Conservation (phyloP, 2,329 filamentous ascomycete genomes). For the Myriosclerotinia scirpicola region DNA sequence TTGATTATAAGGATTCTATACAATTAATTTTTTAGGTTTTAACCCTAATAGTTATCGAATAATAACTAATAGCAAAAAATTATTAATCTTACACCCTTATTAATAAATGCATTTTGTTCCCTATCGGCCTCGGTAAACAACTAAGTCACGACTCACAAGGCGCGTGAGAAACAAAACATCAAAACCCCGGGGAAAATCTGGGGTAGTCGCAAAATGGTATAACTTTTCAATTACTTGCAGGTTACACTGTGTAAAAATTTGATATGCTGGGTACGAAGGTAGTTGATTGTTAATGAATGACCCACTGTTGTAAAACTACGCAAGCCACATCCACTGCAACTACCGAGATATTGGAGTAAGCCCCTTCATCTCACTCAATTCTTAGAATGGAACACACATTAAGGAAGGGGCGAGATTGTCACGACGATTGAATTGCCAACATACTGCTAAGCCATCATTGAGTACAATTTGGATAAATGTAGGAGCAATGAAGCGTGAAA, state of each 20-base stretch:
- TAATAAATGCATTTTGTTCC: too few relatives aligned
- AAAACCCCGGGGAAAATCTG: constrained; percentile 3
- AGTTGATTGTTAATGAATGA: neutral
- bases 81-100: too few relatives aligned
- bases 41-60: too few relatives aligned
- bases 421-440: neutral
- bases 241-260: neutral
- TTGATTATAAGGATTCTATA: too few relatives aligned
- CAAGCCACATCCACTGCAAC: neutral
- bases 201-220: neutral
- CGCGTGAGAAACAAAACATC: neutral
- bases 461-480: neutral
- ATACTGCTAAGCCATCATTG: neutral
- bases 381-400: neutral
- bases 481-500: neutral
- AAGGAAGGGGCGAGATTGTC: neutral
- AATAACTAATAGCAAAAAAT: too few relatives aligned
- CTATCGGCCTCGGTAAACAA: too few relatives aligned
- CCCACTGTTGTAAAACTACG: neutral
- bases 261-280: neutral
- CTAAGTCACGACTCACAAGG: neutral
- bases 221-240: neutral
- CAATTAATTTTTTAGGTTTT: too few relatives aligned
- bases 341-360: neutral
- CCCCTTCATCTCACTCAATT: neutral